Evolutionary conservation across 1,284 basidiomycete species (phyloP), one percentile per base, ranked within the genome.

Genomic region (Leccinum pachyderme): DNA sequence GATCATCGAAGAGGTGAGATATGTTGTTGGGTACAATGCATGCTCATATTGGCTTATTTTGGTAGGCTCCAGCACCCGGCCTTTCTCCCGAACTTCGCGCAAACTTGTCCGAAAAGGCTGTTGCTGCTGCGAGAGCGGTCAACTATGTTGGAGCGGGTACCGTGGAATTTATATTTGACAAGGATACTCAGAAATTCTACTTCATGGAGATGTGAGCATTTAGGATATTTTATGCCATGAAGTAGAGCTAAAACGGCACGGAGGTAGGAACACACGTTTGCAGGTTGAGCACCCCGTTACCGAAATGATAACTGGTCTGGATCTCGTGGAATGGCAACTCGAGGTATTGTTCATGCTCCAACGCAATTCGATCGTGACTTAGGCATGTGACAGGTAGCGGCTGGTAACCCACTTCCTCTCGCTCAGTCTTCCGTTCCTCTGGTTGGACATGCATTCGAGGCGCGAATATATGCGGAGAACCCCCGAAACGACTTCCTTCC

Each of bases 281-380:
- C 95, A 97, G 73, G 94, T 95, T 39, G 93, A 95, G 67, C 95
- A 98, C 70, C 93, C 94, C 7, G 91, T 98, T 18, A 95, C 95
- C 0, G 95, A 97, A 72, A 95, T 95, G 92, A 86, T 97, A 47
- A 95, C 91, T 0, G 91, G 93, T 0, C 78, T 94, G 35, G 95
- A 98, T 66, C 81, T 98, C 5, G 95, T 97, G 7, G 87, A 95
- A 73, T 96, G 94, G 94, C 95, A 98, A 71, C 77, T 98, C 22
- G 87, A 91, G 75, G 89, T 87, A 60, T 50, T 64, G 9, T 49
- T 47, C 50, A 48, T 15, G n/a, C 11, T 15, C 3, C n/a, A 27
- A 13, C 37, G 11, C 31, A 47, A 49, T 41, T 33, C 31, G 7
- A 18, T 35, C 28, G 33, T 41, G 41, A 55, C 37, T 58, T 9